Evolutionary conservation across 2,329 filamentous ascomycete genomes (phyloP).

Genomic region (Coniochaeta hoffmannii): DNA sequence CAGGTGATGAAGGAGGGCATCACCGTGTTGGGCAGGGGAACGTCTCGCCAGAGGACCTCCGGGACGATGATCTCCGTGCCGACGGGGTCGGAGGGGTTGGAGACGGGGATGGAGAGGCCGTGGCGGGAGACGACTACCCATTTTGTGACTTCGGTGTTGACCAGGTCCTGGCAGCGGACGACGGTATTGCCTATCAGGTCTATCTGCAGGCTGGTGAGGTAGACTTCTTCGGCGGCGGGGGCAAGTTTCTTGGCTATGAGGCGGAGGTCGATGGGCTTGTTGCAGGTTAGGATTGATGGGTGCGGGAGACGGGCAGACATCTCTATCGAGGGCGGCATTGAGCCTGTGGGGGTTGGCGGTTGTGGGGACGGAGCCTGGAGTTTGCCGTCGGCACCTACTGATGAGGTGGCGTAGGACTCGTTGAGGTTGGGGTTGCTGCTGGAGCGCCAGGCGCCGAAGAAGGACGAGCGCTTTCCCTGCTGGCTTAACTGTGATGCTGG

Average conservation of each 20-base stretch:
- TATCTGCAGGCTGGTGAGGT: slow-evolving; percentile 72
- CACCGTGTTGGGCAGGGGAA: slow-evolving; percentile 74
- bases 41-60: slow-evolving; percentile 62
- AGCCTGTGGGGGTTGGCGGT: slow-evolving; percentile 9
- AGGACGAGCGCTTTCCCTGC: slow-evolving; percentile 36
- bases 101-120: slow-evolving; percentile 65
- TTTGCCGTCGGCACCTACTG: slow-evolving; percentile 6
- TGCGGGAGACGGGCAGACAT: slow-evolving; percentile 73
- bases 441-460: slow-evolving; percentile 13
- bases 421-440: slow-evolving; percentile 1
- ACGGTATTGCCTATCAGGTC: slow-evolving; percentile 73
- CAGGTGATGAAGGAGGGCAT: slow-evolving; percentile 83
- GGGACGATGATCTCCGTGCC: slow-evolving; percentile 66
- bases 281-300: slow-evolving; percentile 83
- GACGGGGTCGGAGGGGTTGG: slow-evolving; percentile 47
- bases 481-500: slow-evolving; percentile 12
- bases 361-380: slow-evolving; percentile 15
- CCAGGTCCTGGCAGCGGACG: slow-evolving; percentile 69
- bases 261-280: slow-evolving; percentile 73
- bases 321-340: slow-evolving; percentile 64
- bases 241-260: slow-evolving; percentile 72
- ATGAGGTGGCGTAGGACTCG: background rate
- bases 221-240: slow-evolving; percentile 61
- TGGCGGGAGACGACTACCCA: slow-evolving; percentile 70
- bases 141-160: slow-evolving; percentile 60